Evolutionary conservation across 495 filamentous ascomycete genomes (phyloP).

Genomic region (Aspergillus baeticus): DNA sequence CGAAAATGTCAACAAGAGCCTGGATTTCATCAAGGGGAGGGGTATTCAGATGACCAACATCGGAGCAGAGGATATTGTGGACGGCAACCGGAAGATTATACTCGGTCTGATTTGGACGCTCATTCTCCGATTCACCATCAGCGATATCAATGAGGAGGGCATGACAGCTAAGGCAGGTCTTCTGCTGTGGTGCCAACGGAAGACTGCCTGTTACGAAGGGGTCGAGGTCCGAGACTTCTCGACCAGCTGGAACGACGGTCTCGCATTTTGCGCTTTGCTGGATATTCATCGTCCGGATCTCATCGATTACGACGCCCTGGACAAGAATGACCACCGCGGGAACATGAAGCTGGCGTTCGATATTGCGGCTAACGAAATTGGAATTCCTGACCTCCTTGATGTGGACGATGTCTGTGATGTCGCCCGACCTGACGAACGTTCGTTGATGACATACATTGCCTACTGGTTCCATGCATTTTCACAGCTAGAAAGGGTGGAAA

Average conservation of each 20-base stretch:
- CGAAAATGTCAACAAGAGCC: conserved; percentile 95
- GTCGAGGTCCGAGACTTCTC: conserved; percentile 95
- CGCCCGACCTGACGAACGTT: conserved; percentile 89
- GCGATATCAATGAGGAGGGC: conserved; percentile 96
- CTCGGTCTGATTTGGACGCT: conserved; percentile 96
- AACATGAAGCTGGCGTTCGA: conserved; percentile 99
- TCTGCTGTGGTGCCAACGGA: conserved; percentile 95
- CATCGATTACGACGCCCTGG: conserved; percentile 91
- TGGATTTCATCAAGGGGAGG: conserved; percentile 87
- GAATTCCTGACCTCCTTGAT: conserved; percentile 91
- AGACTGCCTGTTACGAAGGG: conserved; percentile 97
- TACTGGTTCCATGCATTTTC: conserved; percentile 99
- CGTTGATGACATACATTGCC: conserved; percentile 98
- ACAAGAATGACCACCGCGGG: conserved; percentile 90
- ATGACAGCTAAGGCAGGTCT: conserved; percentile 97
- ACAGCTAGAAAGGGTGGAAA: conserved; percentile 96
- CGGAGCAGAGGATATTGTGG: conserved; percentile 96
- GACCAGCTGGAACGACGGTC: conserved; percentile 91
- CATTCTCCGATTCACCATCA: conserved; percentile 96
- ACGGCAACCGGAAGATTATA: conserved; percentile 97
- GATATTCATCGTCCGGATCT: conserved; percentile 97
- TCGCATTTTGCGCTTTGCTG: conserved; percentile 93
- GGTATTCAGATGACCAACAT: conserved; percentile 98
- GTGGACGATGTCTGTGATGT: conserved; percentile 99
- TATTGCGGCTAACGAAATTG: conserved; percentile 92